Evolutionary conservation across 2,329 filamentous ascomycete genomes (phyloP), one percentile per base, ranked within the genome.

Genomic region (Kalaharituber pfeilii): DNA sequence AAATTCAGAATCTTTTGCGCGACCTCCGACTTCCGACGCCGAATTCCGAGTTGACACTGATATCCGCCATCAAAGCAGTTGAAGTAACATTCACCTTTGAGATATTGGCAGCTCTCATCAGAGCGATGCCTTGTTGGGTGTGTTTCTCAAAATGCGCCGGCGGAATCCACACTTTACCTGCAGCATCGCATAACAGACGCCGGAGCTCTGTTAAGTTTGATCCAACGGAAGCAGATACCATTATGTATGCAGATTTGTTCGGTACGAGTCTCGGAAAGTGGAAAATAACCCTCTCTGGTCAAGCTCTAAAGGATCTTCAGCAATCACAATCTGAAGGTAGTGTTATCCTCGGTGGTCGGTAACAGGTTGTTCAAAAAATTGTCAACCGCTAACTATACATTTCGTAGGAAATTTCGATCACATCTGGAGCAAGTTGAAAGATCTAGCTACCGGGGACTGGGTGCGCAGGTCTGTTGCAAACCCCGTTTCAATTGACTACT

Each of bases 371-470:
- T n/a, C n/a, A n/a, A n/a, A n/a, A n/a, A n/a, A n/a, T n/a, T n/a
- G n/a, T n/a, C n/a, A n/a, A n/a, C n/a, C n/a, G n/a, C n/a, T n/a
- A n/a, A n/a, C n/a, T n/a, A 15, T 36, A 36, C 13, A 36, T 36
- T 3, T 39, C 33, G 8, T 39, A 57, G 51, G 55, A 18, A 59
- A 57, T 27, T 54, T 56, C 8, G 3, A 26, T 13, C 52, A 57
- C 44, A 52, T 60, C 27, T 44, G 50, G 27, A 33, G 25, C 13
- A 56, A 57, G 27, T 29, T 60, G 6, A 28, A 49, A 36, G 45
- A 39, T 9, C 44, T 60, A 15, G 54, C 58, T 20, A 58, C 58
- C 13, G 58, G 58, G 7, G 56, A 58, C 11, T 60, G 58, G 58
- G 36, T n/a, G 22, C 25, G 52, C 4, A 49, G 25, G 13, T 53